Base-by-base conservation (phyloP, 2,329 filamentous ascomycete species). In the Chrysoporthe cubensis region DNA sequence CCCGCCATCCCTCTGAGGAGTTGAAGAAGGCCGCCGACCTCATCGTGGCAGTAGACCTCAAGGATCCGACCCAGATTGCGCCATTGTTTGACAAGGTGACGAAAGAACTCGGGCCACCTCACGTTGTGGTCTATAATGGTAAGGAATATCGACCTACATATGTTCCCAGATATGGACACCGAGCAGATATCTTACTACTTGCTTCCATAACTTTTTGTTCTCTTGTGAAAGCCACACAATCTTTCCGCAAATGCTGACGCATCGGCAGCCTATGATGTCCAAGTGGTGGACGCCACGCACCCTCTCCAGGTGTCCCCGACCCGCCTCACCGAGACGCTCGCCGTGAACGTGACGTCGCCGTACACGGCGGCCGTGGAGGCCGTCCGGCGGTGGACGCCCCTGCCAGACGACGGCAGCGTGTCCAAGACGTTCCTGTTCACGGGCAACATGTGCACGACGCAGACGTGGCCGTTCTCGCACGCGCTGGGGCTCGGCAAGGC, bases 71-170 rank as follows among this genome's bases (percentile, higher is more conserved):
- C 1, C 72, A 73, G n/a, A 74, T 85, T 1, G 66, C 71, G 2
- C 67, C 64, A 2, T 73, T 77, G 3, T 85, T 84, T 71, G 68
- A 73, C 0, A 76, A 77, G 69, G 79, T 83, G 3, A 79, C 78
- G 59, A 61, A 68, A 59, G 48, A 71, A 37, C 70, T 80, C 8
- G 76, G 78, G 21, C 64, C 74, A n/a, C 81, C 81, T 7, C 79
- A 76, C 65, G 81, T 84, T 2, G 78, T 83, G 5, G 74, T 83
- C 3, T 83, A 82, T 67, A 83, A 82, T 69, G 72, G 75, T 78
- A 6, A 40, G 56, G 46, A 26, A 0, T 16, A 7, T 32, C 9
- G 26, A 6, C 3, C 21, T 26, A 11, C 9, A 52, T 11, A 52
- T 1, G 1, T 9, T 40, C 37, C 37, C 37, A 40, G 5, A 9